Percentiles rank a stretch among this genome's conserved stretches.
phyloP scores from a whole-genome alignment of 176 grass and related monocot species.

The Eleusine coracana region DNA sequence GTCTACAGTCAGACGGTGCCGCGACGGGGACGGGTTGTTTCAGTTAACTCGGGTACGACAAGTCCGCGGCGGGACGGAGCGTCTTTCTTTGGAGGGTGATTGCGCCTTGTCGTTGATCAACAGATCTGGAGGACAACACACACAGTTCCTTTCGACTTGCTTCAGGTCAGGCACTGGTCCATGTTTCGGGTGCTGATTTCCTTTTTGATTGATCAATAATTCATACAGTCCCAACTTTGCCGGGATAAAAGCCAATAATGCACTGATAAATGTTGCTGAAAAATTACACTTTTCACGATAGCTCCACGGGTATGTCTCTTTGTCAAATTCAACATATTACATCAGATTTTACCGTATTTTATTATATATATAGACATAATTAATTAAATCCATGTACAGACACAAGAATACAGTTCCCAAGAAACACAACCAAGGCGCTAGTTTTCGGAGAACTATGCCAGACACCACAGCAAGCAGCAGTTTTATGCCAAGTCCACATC shows the following conservation, averaged over 20 bases:
- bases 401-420: background rate
- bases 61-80: background rate
- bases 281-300: background rate
- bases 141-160: background rate
- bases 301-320: background rate
- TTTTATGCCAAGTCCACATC: conserved; percentile 13
- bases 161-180: background rate
- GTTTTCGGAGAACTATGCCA: background rate
- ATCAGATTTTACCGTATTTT: background rate
- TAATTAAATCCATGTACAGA: conserved; percentile 19
- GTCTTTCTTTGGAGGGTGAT: too few species aligned
- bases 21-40: too few species aligned
- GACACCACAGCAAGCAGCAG: background rate
- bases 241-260: background rate
- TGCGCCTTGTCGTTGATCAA: background rate
- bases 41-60: background rate
- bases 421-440: background rate
- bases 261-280: background rate
- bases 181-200: background rate
- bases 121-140: background rate
- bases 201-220: background rate
- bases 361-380: background rate
- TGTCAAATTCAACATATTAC: conserved; percentile 12
- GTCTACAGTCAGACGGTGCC: background rate
- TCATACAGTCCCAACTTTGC: background rate